Evolutionary conservation across 805 yeast species (phyloP).

Genomic region (Candida michaelii): DNA sequence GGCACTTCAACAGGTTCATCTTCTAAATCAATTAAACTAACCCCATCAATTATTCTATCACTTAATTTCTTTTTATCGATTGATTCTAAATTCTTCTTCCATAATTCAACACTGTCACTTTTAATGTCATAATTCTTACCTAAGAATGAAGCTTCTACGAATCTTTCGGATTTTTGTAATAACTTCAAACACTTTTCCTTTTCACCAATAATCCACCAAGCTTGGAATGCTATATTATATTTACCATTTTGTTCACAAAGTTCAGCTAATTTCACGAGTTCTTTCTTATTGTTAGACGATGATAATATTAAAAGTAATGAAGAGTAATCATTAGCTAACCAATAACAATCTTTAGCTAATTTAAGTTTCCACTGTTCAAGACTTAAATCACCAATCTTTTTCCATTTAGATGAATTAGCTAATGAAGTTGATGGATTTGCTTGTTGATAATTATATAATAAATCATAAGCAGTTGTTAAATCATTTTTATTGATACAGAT

Average conservation of each 20-base stretch:
- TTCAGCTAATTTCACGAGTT: conserved; percentile 62
- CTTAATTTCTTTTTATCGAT: conserved; percentile 59
- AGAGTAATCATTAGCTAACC: conserved; percentile 76
- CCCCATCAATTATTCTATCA: conserved; percentile 53
- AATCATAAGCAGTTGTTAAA: conserved; percentile 66
- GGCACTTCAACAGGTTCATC: conserved; percentile 5
- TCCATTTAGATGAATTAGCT: conserved; percentile 65
- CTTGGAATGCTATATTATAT: conserved; percentile 87
- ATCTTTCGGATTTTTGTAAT: conserved; percentile 65
- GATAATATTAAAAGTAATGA: conserved; percentile 81
- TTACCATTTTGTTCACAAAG: conserved; percentile 72
- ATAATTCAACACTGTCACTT: conserved; percentile 50
- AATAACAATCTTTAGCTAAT: conserved; percentile 77
- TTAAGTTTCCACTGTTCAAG: conserved; percentile 74
- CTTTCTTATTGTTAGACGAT: conserved; percentile 68
- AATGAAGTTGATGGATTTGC: conserved; percentile 49
- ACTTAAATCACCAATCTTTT: conserved; percentile 85
- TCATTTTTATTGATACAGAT: conserved; percentile 78
- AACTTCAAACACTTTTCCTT: conserved; percentile 60
- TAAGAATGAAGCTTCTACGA: conserved; percentile 82
- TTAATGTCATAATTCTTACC: conserved; percentile 63
- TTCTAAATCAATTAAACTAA: conserved; percentile 14
- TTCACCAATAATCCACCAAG: conserved; percentile 85
- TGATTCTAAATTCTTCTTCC: conserved; percentile 62
- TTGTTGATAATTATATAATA: conserved; percentile 32